Evolutionary conservation across 1,139 yeast genomes (phyloP).

Genomic region (Suhomyces choctaworum): DNA sequence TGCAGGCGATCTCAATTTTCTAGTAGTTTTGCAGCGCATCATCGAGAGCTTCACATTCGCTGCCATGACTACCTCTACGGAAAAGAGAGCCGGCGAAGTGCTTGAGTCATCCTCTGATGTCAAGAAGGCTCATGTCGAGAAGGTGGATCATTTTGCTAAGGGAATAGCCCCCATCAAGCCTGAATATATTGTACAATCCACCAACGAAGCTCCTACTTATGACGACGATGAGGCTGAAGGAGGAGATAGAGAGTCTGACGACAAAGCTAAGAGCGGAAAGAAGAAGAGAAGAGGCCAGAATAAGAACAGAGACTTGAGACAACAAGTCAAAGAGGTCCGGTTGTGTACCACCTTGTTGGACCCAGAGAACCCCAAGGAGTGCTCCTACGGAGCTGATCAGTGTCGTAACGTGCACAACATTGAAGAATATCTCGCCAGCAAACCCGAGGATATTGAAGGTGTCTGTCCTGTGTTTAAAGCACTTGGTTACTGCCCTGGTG

Average conservation of each 20-base stretch:
- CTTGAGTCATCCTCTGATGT: slow-evolving; percentile 19
- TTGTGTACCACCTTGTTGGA: slow-evolving; percentile 65
- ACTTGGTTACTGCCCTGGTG: slow-evolving; percentile 89
- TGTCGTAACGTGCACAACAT: slow-evolving; percentile 83
- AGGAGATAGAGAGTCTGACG: slow-evolving; percentile 41
- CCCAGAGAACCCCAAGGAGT: slow-evolving; percentile 49
- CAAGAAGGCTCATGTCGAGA: slow-evolving; percentile 25
- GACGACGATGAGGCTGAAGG: slow-evolving; percentile 53
- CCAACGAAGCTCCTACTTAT: slow-evolving; percentile 40
- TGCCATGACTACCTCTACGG: slow-evolving; percentile 12
- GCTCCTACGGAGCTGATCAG: slow-evolving; percentile 66
- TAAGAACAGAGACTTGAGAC: slow-evolving; percentile 78
- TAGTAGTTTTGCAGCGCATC: not conserved
- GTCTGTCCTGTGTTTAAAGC: slow-evolving; percentile 80
- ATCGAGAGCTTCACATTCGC: no score
- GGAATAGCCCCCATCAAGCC: slow-evolving; percentile 71
- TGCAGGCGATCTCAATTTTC: slow-evolving; percentile 1
- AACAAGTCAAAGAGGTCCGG: slow-evolving; percentile 62
- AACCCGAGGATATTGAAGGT: slow-evolving; percentile 72
- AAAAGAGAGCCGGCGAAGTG: slow-evolving; percentile 23
- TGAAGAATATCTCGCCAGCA: slow-evolving; percentile 58
- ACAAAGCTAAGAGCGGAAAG: slow-evolving; percentile 23
- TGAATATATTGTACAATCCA: slow-evolving; percentile 49
- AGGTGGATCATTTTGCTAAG: slow-evolving; percentile 22
- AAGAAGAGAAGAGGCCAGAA: slow-evolving; percentile 80